These are phyloP conservation scores for Boletus barrowsii DNA, from an alignment of 768 basidiomycete species.

Conservation along the genomic window DNA sequence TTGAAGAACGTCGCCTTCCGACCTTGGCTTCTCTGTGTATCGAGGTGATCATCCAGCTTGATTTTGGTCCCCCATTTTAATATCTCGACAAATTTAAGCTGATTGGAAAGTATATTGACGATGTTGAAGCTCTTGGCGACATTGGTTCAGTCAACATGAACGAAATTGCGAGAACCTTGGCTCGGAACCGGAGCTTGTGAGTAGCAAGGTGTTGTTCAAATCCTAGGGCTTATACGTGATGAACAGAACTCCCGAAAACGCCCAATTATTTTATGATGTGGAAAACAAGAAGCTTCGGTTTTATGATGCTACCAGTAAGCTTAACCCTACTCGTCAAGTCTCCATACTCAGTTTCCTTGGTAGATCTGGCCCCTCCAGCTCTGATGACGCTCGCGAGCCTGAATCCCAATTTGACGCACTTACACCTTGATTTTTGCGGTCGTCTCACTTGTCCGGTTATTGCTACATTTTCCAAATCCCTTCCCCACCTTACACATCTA, in stretches of 20 bases:
- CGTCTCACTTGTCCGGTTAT: constrained; percentile 66
- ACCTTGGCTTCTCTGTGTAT: constrained; percentile 80
- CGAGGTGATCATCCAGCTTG: constrained; percentile 41
- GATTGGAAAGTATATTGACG: constrained; percentile 81
- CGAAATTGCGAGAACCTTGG: constrained; percentile 76
- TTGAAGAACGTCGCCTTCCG: constrained; percentile 68
- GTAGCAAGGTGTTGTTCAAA: constrained; percentile 29
- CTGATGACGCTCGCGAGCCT: constrained; percentile 70
- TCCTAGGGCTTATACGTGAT: neutral
- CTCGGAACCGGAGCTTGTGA: constrained; percentile 78
- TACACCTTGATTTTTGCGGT: constrained; percentile 87
- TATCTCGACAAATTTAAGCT: constrained; percentile 43
- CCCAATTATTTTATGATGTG: constrained; percentile 77
- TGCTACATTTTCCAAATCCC: constrained; percentile 52
- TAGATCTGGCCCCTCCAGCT: constrained; percentile 69
- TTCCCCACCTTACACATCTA: constrained; percentile 66
- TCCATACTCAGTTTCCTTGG: neutral
- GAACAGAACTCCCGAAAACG: constrained; percentile 72
- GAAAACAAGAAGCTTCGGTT: constrained; percentile 65
- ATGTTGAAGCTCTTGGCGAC: constrained; percentile 86
- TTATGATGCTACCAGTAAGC: constrained; percentile 88
- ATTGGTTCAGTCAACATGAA: constrained; percentile 84
- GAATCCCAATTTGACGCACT: constrained; percentile 77
- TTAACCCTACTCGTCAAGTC: neutral
- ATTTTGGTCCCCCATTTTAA: neutral